These are phyloP conservation scores for Thelonectria rubi DNA, from an alignment of 2,329 filamentous ascomycete species.

Conservation along the genomic window DNA sequence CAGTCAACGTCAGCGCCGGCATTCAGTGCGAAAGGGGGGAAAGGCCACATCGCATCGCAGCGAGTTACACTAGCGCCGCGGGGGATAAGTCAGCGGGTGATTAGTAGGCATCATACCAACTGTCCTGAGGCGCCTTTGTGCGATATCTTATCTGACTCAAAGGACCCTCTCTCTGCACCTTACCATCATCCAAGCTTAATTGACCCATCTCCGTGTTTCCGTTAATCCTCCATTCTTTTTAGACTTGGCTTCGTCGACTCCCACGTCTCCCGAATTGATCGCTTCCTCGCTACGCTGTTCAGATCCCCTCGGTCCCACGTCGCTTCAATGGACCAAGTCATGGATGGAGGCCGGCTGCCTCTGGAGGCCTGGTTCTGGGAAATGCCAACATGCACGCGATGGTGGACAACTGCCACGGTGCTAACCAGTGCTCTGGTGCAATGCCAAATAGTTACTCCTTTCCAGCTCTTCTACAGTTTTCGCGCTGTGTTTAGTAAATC, in stretches of 20 bases:
- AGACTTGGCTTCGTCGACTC: neutral
- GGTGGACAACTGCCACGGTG: constrained; percentile 95
- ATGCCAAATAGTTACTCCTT: constrained; percentile 90
- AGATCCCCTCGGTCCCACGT: neutral
- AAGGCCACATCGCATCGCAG: constrained; percentile 26
- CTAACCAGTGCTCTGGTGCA: constrained; percentile 89
- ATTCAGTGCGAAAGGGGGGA: neutral
- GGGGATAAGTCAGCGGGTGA: constrained; percentile 6
- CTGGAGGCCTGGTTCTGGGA: constrained; percentile 99
- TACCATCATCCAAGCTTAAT: neutral
- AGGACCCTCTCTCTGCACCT: neutral
- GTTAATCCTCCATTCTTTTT: neutral
- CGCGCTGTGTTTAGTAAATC: constrained; percentile 89
- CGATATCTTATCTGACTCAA: constrained; percentile 5
- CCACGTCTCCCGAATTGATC: neutral
- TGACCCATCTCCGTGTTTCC: neutral
- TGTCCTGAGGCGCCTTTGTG: neutral
- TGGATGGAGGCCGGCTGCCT: constrained; percentile 73
- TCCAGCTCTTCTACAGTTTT: constrained; percentile 97
- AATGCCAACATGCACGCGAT: constrained; percentile 94
- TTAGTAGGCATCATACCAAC: neutral
- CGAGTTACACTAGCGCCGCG: constrained; percentile 5
- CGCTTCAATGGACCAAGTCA: constrained; percentile 63
- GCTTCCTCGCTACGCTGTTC: constrained; percentile 5
- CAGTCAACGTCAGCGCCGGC: constrained; percentile 17